Base-by-base conservation (phyloP, 208 protist genomes). In the Acanthamoeba triangularis region DNA sequence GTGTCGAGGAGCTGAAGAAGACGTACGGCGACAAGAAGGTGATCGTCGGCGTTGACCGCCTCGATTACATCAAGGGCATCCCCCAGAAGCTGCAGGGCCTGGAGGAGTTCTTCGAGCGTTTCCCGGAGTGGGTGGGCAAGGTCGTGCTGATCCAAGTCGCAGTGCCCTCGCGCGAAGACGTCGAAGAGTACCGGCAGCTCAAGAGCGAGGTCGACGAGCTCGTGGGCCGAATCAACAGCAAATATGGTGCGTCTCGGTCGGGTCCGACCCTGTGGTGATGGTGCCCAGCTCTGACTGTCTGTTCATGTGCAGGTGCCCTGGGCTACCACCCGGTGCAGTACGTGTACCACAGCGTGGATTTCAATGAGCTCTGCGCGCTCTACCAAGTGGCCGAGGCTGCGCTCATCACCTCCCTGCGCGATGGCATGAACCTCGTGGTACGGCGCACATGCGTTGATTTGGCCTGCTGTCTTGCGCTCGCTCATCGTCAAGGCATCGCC, bases 31-130 rank as follows among this genome's bases (percentile, higher is more conserved):
- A 96, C 35, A 92, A 96, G 65, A 98, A 95, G 61, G 95, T 98
- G 6, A 82, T 98, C 10, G 69, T 98, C 52, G 98, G 98, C 35
- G 95, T 98, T 14, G 98, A 98, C 92, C 87, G 98, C 35, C 91
- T 98, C 7, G 98, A 98, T 63, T 98, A 98, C 78, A 98, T 98
- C 91, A 98, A 98, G 91, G 98, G 98, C 76, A 72, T 98, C 23
- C 97, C 97, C 28, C 97, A 98, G 10, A 98, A 98, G 88, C 95
- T 99, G 14, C 74, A 95, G 33, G 97, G 97, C 1, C 95, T 98
- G 14, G 96, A 98, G 90, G 80, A 74, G 35, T 95, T 98, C 30
- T 95, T 98, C 30, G 67, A 97, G 92, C 97, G 65, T 3, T 97
- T 97, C 92, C 97, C 97, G 1, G 80, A 97, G 33, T 97, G 95